phyloP scores from a whole-genome alignment of 2,329 filamentous ascomycete species.

The Epichloe brachyelytri region DNA sequence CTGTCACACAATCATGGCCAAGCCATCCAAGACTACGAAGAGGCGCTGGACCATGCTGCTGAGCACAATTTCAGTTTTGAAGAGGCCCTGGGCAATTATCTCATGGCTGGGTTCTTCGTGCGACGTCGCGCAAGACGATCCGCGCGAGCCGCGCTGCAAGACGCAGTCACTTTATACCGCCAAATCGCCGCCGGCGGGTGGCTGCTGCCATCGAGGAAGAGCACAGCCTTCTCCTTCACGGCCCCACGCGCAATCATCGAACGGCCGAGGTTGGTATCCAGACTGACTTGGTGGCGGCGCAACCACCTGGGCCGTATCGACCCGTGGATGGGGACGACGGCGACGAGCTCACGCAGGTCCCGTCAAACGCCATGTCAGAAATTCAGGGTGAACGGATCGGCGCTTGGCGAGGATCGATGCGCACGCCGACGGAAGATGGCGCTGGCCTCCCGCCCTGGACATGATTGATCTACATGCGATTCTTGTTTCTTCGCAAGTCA shows the following conservation, averaged over 20 bases:
- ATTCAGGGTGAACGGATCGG: conserved; percentile 45
- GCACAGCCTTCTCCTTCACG: conserved; percentile 53
- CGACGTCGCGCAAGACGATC: conserved; percentile 52
- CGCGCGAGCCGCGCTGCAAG: conserved; percentile 54
- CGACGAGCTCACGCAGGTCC: conserved; percentile 27
- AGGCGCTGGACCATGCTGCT: conserved; percentile 57
- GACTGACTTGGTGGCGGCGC: conserved; percentile 54
- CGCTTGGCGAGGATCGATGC: conserved; percentile 50
- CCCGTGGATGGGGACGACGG: conserved; percentile 31
- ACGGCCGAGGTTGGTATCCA: conserved; percentile 54
- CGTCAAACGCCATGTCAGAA: conserved; percentile 33
- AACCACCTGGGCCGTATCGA: conserved; percentile 38
- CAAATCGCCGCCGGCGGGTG: conserved; percentile 55
- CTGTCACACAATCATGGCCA: conserved; percentile 41
- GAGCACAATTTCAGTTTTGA: conserved; percentile 56
- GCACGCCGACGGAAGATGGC: conserved; percentile 39
- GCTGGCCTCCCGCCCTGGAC: conserved; percentile 58
- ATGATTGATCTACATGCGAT: conserved; percentile 76
- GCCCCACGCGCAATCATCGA: conserved; percentile 43
- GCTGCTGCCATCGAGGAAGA: conserved; percentile 55
- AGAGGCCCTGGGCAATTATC: conserved; percentile 59
- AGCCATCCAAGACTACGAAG: conserved; percentile 54
- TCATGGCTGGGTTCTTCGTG: conserved; percentile 61
- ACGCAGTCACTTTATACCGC: conserved; percentile 55
- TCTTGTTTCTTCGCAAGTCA: conserved; percentile 63